phyloP scores from a whole-genome alignment of 176 grass and related monocot genomes.

The Triticum turgidum region DNA sequence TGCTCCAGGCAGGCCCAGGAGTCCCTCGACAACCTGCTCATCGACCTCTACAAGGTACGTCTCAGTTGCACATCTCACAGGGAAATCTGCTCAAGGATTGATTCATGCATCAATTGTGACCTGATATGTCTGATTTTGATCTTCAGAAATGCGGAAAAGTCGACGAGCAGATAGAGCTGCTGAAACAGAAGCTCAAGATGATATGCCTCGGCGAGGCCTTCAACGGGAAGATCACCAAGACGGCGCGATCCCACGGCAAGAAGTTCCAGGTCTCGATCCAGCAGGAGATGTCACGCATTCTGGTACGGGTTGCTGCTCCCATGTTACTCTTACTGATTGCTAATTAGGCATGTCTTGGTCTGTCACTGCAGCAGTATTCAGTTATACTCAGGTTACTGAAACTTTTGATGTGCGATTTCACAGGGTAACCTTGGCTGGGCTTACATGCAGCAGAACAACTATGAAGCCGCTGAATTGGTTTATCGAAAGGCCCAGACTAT shows the following conservation, averaged over 20 bases:
- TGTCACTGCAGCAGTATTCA: neutral
- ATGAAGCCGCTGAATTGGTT: slow-evolving; percentile 62
- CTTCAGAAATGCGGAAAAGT: slow-evolving; percentile 82
- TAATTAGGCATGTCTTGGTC: neutral
- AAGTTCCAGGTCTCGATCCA: slow-evolving; percentile 98
- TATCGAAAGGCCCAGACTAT: slow-evolving; percentile 73
- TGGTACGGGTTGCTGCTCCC: slow-evolving; percentile 35
- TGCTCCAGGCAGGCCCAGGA: slow-evolving; percentile 91
- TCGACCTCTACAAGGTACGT: slow-evolving; percentile 89
- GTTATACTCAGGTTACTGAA: slow-evolving; percentile 12
- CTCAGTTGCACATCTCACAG: neutral
- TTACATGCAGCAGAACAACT: slow-evolving; percentile 92
- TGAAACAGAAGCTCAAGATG: slow-evolving; percentile 91
- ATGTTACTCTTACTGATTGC: neutral
- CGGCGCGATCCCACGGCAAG: slow-evolving; percentile 87
- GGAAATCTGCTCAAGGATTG: neutral
- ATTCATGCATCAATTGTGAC: neutral
- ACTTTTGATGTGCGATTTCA: neutral
- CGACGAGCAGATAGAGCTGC: slow-evolving; percentile 81
- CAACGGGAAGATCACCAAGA: slow-evolving; percentile 86
- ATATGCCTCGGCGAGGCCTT: slow-evolving; percentile 82
- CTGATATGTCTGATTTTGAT: neutral
- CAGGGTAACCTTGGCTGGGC: slow-evolving; percentile 97
- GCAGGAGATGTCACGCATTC: slow-evolving; percentile 77
- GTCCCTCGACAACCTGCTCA: slow-evolving; percentile 89